Base-by-base conservation (phyloP, 805 yeast species). In the Ogataea pini region DNA sequence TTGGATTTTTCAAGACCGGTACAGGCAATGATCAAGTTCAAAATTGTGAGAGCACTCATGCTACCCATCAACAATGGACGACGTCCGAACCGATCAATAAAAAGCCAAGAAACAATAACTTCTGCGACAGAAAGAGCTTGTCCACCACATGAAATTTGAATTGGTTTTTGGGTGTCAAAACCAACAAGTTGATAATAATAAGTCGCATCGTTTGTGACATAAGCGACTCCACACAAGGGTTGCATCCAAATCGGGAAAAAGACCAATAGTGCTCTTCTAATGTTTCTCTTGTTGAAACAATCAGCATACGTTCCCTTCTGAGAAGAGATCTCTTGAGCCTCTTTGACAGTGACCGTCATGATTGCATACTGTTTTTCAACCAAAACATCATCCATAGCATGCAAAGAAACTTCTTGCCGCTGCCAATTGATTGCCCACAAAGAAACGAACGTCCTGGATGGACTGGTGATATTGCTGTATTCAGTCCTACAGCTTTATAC, bases 171-270 rank as follows among this genome's bases (percentile, higher is more conserved):
- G 2, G 65, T 58, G 12, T 70, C 61, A 55, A 75, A 65, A 42
- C 83, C 82, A 33, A 80, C 78, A 52, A 75, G 74, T 31, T 62
- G 54, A 55, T 72, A 77, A 61, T 75, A 76, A 52, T 76, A 77
- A 4, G 82, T 72, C 9, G 80, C 67, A 59, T 72, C 77, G 34
- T 75, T 75, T 64, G 72, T 69, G 53, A 61, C 58, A 57, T 75
- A 70, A 1, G 77, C 62, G 4, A 79, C 69, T 47, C 82, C 82
- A 36, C 77, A 71, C 50, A 73, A 60, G 36, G 71, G 67, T 58
- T 76, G 81, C 52, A 70, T 64, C 46, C 72, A 51, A 74, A 78
- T 74, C 14, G 70, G 60, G 24, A 50, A 42, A 22, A 65, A 44
- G 4, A 69, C 56, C 17, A 75, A 58, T 47, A 75, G 66, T 0